Evolutionary conservation across 164 flowering plant genomes (phyloP).

Genomic region (Amborella trichopoda): DNA sequence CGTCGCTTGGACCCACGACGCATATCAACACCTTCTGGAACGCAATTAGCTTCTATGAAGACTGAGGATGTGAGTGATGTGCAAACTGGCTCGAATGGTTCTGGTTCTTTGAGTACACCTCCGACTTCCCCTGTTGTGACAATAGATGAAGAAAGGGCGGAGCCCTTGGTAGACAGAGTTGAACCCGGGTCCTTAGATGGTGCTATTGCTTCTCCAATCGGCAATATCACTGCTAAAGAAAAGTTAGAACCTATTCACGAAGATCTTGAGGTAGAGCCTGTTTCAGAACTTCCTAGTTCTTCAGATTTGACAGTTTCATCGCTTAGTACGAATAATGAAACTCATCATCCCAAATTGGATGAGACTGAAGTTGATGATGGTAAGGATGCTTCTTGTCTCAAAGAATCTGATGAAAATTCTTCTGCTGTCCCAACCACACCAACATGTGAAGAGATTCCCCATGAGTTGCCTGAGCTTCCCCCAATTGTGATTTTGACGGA

Average conservation of each 20-base stretch:
- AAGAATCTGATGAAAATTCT: constrained; percentile 40
- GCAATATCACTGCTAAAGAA: constrained; percentile 20
- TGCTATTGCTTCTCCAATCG: constrained; percentile 15
- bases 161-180: constrained; percentile 16
- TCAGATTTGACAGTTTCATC: no score
- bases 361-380: no score
- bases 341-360: no score
- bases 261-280: constrained; percentile 19
- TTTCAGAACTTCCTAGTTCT: constrained; percentile 19
- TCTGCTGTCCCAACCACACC: constrained; percentile 27
- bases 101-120: constrained; percentile 19
- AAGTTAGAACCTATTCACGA: constrained; percentile 17
- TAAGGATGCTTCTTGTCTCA: constrained; percentile 18
- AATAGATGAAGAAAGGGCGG: constrained; percentile 19
- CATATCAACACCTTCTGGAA: constrained; percentile 24
- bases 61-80: constrained; percentile 25
- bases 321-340: no score
- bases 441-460: constrained; percentile 39
- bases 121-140: constrained; percentile 12
- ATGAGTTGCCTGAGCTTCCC: constrained; percentile 55
- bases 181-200: constrained; percentile 24
- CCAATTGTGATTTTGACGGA: constrained; percentile 46
- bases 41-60: constrained; percentile 20
- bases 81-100: constrained; percentile 30
- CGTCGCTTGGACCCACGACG: constrained; percentile 96